These are phyloP conservation scores for Oenanthe sinensis DNA, from an alignment of 129 eudicot species.

Conservation along the genomic window DNA sequence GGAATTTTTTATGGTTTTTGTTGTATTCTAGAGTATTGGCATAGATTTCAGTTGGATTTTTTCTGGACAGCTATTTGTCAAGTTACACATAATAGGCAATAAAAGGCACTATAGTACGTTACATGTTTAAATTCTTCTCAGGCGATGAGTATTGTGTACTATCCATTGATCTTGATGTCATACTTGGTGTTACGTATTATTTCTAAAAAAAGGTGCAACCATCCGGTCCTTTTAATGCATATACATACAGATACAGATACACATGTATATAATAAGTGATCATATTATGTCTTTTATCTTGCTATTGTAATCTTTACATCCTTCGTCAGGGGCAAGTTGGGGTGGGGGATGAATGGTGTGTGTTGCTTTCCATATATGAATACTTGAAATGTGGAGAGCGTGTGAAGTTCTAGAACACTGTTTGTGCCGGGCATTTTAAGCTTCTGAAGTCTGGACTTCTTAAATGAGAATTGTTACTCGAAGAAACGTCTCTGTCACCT, in stretches of 20 bases:
- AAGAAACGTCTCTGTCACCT: not conserved
- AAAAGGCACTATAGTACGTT: not conserved
- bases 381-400: not conserved
- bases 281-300: not conserved
- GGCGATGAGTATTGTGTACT: not conserved
- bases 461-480: not conserved
- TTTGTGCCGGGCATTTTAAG: not conserved
- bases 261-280: not conserved
- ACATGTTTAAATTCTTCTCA: not conserved
- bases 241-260: not conserved
- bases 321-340: too few relatives aligned
- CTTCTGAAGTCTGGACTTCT: not conserved
- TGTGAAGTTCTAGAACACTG: not conserved
- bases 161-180: not conserved
- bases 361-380: not conserved
- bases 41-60: not conserved
- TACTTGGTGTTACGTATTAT: not conserved
- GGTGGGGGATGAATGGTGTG: not conserved
- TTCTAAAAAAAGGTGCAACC: too few relatives aligned
- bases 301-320: not conserved
- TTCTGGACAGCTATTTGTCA: not conserved
- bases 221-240: not conserved
- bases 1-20: not conserved
- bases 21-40: not conserved
- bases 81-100: not conserved